A percentile compares a stretch with the other conserved stretches of the same genome.
These are phyloP conservation scores for Ceratobasidium papillatum DNA, from an alignment of 1,284 basidiomycete species.

Conservation along the genomic window DNA sequence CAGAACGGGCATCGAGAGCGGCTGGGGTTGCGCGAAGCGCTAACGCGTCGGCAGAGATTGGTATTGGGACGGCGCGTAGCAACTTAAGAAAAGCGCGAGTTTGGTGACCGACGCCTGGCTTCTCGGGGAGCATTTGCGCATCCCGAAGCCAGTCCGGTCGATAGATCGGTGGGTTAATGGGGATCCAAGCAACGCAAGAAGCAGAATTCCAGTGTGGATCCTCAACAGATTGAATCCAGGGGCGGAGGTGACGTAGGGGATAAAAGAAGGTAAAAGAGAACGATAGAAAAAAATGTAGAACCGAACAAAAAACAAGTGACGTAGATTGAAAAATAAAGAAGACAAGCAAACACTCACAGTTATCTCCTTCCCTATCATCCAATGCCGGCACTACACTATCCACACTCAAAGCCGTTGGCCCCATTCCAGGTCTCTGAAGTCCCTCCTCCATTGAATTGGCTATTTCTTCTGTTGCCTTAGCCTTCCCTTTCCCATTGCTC, in stretches of 20 bases:
- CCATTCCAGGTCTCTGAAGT: constrained; percentile 14
- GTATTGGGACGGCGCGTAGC: background rate
- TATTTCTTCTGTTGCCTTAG: background rate
- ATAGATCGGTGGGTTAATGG: background rate
- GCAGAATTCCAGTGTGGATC: constrained; percentile 1
- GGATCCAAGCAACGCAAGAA: background rate
- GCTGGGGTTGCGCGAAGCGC: background rate
- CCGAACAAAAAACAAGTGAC: background rate
- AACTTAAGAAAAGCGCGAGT: background rate
- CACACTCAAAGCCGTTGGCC: constrained; percentile 2
- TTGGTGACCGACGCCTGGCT: background rate
- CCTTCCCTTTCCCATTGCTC: constrained; percentile 1
- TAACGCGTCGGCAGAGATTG: background rate
- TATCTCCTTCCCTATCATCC: background rate
- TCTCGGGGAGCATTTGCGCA: background rate
- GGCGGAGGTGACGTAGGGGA: background rate
- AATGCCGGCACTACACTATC: constrained; percentile 22
- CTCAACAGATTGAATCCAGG: background rate
- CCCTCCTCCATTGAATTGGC: background rate
- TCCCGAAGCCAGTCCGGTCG: background rate
- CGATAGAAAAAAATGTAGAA: background rate
- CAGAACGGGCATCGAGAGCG: background rate
- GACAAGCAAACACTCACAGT: constrained; percentile 28
- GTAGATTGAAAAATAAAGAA: background rate
- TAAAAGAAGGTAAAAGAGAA: background rate